Percentiles rank a stretch among this genome's conserved stretches.
Conservation (phyloP, 2,329 filamentous ascomycete species). For the Biscogniauxia marginata region DNA sequence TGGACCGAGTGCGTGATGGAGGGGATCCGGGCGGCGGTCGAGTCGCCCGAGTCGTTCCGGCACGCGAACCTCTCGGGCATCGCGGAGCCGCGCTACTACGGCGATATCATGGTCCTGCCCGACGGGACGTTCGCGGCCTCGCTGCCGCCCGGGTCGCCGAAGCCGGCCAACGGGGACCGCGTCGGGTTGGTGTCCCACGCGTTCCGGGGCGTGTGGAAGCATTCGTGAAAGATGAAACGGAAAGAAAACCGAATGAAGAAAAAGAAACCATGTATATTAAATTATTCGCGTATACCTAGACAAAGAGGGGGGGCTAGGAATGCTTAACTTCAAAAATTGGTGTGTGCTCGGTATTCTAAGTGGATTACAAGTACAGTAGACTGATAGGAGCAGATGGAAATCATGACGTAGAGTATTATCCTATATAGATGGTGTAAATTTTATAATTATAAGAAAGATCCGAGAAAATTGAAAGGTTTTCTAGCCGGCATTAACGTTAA, state of each 20-base stretch:
- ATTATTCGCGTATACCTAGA: not conserved
- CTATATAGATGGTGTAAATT: too few species aligned
- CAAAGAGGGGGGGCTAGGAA: not conserved
- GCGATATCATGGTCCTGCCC: constrained; percentile 4
- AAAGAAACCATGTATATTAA: not conserved
- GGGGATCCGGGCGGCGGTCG: constrained; percentile 18
- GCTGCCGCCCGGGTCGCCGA: not conserved
- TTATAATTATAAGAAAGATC: too few species aligned
- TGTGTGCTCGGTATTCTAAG: too few species aligned
- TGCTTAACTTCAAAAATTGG: too few species aligned
- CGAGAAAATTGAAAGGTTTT: too few species aligned
- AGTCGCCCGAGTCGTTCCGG: constrained; percentile 11
- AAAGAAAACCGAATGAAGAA: too few species aligned
- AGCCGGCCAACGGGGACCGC: not conserved
- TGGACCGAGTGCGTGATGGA: constrained; percentile 33
- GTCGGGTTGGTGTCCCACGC: not conserved
- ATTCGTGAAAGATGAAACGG: not conserved
- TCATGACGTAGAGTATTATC: too few species aligned
- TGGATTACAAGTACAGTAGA: too few species aligned
- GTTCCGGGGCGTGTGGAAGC: not conserved
- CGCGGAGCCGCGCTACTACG: constrained; percentile 5
- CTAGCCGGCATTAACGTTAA: too few species aligned
- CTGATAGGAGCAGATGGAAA: too few species aligned
- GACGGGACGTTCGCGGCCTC: not conserved
- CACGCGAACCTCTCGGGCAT: constrained; percentile 5